Base-by-base conservation (phyloP, 768 basidiomycete genomes). In the Clathrus columnatus region DNA sequence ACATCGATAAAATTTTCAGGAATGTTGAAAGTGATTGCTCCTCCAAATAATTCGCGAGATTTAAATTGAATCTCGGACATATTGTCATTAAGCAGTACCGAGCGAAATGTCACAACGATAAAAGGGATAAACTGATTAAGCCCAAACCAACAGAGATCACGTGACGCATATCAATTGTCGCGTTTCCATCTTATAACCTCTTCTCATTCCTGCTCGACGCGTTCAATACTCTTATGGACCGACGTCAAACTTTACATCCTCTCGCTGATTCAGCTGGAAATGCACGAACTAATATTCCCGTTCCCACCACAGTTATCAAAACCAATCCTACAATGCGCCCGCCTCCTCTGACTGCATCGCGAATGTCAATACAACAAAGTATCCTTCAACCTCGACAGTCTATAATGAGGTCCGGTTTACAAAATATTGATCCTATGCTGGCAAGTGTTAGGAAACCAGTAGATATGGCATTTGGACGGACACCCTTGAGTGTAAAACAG, bases 31-130 rank as follows among this genome's bases (percentile, higher is more conserved):
- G 73, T 77, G 57, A 99, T 91, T 11, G 89, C 91, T 11, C 91
- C 93, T 3, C 91, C 95, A 69, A 93, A 99, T 0, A 99, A 79
- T 5, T 76, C 67, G 59, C 77, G 74, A 18, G 61, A 64, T 32
- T 66, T 20, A n/a, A 36, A 11, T n/a, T 36, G 36, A 36, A 36
- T 36, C n/a, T 36, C 36, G 2, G 36, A 14, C 36, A 36, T 36
- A 11, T 4, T 11, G 36, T 11, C n/a, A n/a, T n/a, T 11, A 8
- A 36, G 10, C 14, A 36, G 11, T 8, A n/a, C n/a, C n/a, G n/a
- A n/a, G n/a, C n/a, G n/a, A n/a, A n/a, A n/a, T n/a, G n/a, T n/a
- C n/a, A n/a, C n/a, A n/a, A n/a, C n/a, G n/a, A n/a, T n/a, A n/a
- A n/a, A n/a, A n/a, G n/a, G n/a, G n/a, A n/a, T n/a, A n/a, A n/a